These are phyloP conservation scores for Quercus agrifolia DNA, from an alignment of 306 rosid species.

Conservation along the genomic window DNA sequence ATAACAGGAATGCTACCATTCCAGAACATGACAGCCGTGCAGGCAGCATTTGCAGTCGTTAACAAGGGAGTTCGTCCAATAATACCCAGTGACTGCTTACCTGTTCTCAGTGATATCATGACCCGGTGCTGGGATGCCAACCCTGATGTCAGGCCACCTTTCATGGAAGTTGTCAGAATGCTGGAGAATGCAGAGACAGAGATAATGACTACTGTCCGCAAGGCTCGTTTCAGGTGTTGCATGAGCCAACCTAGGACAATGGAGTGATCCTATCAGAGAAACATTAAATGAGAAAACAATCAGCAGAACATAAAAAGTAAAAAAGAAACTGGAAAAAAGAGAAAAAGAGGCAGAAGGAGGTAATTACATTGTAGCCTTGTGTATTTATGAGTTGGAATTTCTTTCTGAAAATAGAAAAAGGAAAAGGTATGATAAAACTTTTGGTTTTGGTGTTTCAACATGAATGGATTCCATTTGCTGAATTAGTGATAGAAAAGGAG, in stretches of 20 bases:
- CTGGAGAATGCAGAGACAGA: constrained; percentile 87
- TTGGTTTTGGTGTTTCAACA: constrained; percentile 41
- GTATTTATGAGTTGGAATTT: constrained; percentile 57
- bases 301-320: constrained; percentile 31
- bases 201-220: constrained; percentile 86
- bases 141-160: constrained; percentile 87
- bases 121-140: constrained; percentile 97
- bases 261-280: constrained; percentile 52
- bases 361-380: constrained; percentile 49
- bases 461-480: constrained; percentile 46
- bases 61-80: constrained; percentile 83
- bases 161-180: constrained; percentile 78
- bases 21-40: constrained; percentile 98
- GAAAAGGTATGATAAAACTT: not conserved
- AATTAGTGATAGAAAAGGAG: constrained; percentile 45
- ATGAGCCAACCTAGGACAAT: constrained; percentile 81
- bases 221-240: constrained; percentile 98
- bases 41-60: constrained; percentile 98
- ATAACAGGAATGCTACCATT: constrained; percentile 94
- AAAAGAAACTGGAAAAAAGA: constrained; percentile 21
- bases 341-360: constrained; percentile 37
- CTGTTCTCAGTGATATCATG: constrained; percentile 88
- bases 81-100: constrained; percentile 76
- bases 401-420: constrained; percentile 23
- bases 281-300: constrained; percentile 24